Percentiles rank a stretch among this genome's conserved stretches.
Conservation (phyloP, 169 alveolate species). For the Plasmodium cynomolgi region DNA sequence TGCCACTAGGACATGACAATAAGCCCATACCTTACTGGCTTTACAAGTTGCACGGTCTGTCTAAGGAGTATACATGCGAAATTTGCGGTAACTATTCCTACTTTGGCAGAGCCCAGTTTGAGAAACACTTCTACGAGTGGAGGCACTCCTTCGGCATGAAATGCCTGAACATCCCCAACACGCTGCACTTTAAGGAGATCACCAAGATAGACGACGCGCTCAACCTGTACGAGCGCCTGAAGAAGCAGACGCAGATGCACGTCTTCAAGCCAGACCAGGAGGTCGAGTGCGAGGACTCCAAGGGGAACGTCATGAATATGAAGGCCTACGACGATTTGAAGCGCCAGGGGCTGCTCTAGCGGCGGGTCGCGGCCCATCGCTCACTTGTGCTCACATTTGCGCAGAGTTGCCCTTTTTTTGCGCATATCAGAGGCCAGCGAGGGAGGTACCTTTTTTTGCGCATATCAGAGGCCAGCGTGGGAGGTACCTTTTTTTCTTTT, state of each 20-base stretch:
- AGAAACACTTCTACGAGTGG: slow-evolving; percentile 99
- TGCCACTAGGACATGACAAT: slow-evolving; percentile 99
- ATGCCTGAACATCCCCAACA: slow-evolving; percentile 99
- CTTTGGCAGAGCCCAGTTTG: slow-evolving; percentile 99
- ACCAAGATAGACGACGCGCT: slow-evolving; percentile 89
- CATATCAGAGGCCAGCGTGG: background rate
- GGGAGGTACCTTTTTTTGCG: background rate
- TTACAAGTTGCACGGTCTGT: slow-evolving; percentile 98
- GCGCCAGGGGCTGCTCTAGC: slow-evolving; percentile 92
- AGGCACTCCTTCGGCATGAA: slow-evolving; percentile 99
- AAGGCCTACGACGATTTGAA: slow-evolving; percentile 93
- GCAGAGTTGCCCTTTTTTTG: background rate
- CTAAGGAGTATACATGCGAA: slow-evolving; percentile 98
- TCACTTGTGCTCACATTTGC: background rate
- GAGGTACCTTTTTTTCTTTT: background rate
- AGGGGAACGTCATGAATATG: slow-evolving; percentile 96
- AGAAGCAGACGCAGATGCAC: slow-evolving; percentile 90
- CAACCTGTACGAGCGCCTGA: slow-evolving; percentile 93
- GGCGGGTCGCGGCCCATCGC: background rate
- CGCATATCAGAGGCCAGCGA: background rate
- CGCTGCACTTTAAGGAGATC: slow-evolving; percentile 96
- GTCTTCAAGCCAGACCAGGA: slow-evolving; percentile 92
- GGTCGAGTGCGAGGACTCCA: slow-evolving; percentile 98
- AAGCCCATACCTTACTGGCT: slow-evolving; percentile 99
- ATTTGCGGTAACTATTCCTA: slow-evolving; percentile 99